A percentile compares a stretch with the other conserved stretches of the same genome.
phyloP scores from a whole-genome alignment of 23 red algal species.

The Chondrus crispus region DNA sequence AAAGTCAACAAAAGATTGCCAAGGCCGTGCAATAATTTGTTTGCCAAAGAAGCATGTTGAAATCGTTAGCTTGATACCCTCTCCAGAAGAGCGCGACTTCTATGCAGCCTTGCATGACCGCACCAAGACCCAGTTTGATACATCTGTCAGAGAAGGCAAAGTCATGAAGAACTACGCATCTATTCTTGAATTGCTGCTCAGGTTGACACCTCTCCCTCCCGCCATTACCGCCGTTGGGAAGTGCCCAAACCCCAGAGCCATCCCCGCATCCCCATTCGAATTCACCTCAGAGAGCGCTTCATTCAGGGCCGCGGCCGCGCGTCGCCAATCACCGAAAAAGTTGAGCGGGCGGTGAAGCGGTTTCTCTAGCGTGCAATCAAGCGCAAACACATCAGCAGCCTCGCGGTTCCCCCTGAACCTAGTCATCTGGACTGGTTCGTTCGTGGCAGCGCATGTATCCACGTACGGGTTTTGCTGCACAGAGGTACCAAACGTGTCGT shows the following conservation, averaged over 20 bases:
- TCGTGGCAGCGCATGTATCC: background rate
- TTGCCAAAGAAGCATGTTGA: constrained; percentile 40
- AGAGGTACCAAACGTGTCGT: constrained; percentile 37
- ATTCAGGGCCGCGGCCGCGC: background rate
- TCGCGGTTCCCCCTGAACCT: background rate
- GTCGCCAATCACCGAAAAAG: constrained; percentile 51
- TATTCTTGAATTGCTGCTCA: constrained; percentile 66
- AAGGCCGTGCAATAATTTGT: constrained; percentile 40
- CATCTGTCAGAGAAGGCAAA: constrained; percentile 36
- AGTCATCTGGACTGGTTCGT: background rate
- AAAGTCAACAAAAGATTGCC: constrained; percentile 21
- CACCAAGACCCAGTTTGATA: constrained; percentile 51
- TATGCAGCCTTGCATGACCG: constrained; percentile 48
- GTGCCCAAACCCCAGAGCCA: constrained; percentile 23
- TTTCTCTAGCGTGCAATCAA: constrained; percentile 38
- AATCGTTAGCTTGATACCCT: constrained; percentile 18
- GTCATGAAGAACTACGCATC: constrained; percentile 64
- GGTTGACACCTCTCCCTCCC: no score
- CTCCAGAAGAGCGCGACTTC: constrained; percentile 59
- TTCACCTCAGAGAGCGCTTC: no score
- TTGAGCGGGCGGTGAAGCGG: constrained; percentile 60
- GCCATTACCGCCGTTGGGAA: constrained; percentile 34
- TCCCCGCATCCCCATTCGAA: no score
- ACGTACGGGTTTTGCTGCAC: background rate
- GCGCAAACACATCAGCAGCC: background rate